Evolutionary conservation across 306 rosid species (phyloP).

Genomic region (Begonia loranthoides): DNA sequence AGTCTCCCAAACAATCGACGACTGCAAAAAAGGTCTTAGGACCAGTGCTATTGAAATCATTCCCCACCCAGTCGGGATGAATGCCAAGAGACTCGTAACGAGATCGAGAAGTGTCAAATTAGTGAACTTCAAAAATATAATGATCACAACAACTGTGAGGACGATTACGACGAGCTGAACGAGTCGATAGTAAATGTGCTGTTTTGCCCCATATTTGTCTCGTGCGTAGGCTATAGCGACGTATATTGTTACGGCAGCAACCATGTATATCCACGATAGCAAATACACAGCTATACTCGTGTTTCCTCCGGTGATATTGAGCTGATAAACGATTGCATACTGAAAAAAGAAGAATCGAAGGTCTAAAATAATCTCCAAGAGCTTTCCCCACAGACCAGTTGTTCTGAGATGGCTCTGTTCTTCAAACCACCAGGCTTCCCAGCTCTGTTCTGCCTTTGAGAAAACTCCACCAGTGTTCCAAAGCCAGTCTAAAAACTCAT

Average conservation of each 20-base stretch:
- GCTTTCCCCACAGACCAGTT: constrained; percentile 95
- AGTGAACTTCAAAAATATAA: constrained; percentile 49
- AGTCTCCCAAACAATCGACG: constrained; percentile 75
- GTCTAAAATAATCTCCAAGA: constrained; percentile 79
- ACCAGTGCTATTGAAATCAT: constrained; percentile 79
- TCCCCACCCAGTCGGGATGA: constrained; percentile 95
- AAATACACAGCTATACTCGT: constrained; percentile 69
- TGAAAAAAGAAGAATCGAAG: constrained; percentile 98
- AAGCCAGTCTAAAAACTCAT: constrained; percentile 68
- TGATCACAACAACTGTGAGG: constrained; percentile 38
- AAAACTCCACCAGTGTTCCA: constrained; percentile 69
- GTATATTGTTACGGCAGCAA: constrained; percentile 58
- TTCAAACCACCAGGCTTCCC: constrained; percentile 96
- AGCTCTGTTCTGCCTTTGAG: constrained; percentile 60
- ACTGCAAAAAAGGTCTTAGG: constrained; percentile 72
- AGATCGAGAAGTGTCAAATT: constrained; percentile 37
- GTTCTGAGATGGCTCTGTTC: constrained; percentile 86
- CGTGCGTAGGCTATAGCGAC: constrained; percentile 48
- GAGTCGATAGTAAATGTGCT: constrained; percentile 65
- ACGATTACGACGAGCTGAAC: constrained; percentile 66
- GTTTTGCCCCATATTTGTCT: constrained; percentile 62
- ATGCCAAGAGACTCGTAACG: constrained; percentile 57
- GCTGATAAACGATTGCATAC: constrained; percentile 78
- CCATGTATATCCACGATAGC: constrained; percentile 70
- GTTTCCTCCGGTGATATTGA: constrained; percentile 20